These are phyloP conservation scores for Ramaria rubella DNA, from an alignment of 768 basidiomycete genomes.

Conservation along the genomic window DNA sequence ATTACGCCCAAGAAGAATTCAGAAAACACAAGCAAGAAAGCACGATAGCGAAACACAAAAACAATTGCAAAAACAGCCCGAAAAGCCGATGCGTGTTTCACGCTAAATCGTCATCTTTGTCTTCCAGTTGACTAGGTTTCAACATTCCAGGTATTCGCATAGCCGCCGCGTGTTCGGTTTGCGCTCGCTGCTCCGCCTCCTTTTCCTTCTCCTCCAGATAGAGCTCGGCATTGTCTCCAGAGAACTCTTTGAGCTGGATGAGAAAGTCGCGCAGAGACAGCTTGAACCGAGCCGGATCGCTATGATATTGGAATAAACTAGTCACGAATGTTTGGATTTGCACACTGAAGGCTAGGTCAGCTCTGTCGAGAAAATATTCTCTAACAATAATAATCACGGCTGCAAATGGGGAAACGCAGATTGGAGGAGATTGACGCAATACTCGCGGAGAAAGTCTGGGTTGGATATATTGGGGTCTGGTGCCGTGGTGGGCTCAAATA, in stretches of 20 bases:
- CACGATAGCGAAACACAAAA: conserved; percentile 2
- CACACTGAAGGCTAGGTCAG: conserved; percentile 35
- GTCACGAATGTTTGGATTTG: conserved; percentile 68
- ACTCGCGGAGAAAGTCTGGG: conserved; percentile 72
- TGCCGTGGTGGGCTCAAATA: conserved; percentile 74
- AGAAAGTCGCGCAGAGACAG: conserved; percentile 93
- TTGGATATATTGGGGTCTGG: conserved; percentile 71
- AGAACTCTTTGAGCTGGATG: conserved; percentile 96
- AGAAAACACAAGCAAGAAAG: not conserved
- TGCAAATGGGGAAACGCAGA: conserved; percentile 91
- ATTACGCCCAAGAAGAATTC: conserved; percentile 11
- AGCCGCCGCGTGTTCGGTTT: conserved; percentile 81
- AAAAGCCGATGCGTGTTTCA: not conserved
- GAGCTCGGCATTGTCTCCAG: conserved; percentile 83
- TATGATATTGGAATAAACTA: conserved; percentile 63
- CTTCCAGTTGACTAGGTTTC: conserved; percentile 90
- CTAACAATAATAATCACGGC: conserved; percentile 42
- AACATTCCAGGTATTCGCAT: conserved; percentile 97
- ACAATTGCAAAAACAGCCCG: not conserved
- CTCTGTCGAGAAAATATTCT: not conserved
- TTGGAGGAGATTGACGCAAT: conserved; percentile 79
- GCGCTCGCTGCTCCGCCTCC: conserved; percentile 68
- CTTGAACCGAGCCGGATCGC: conserved; percentile 87
- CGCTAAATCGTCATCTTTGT: conserved; percentile 79
- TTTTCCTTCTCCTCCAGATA: conserved; percentile 93